Evolutionary conservation across 1,139 yeast species (phyloP).

Genomic region (Citeromyces siamensis): DNA sequence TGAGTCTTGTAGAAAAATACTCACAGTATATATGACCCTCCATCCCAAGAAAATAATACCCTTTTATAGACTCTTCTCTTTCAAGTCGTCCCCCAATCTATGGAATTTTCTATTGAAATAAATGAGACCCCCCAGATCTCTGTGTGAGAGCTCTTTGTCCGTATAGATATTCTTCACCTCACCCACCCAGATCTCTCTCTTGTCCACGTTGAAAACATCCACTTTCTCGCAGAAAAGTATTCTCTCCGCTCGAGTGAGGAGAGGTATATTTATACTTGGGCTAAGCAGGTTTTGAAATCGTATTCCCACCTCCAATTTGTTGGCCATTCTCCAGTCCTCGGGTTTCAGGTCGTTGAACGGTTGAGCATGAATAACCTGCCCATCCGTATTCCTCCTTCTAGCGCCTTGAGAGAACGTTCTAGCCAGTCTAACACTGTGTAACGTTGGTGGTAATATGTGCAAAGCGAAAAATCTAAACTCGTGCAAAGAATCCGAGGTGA

Average conservation of each 20-base stretch:
- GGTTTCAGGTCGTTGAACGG: slow-evolving; percentile 30
- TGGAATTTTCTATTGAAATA: slow-evolving; percentile 55
- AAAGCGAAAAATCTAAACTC: slow-evolving; percentile 45
- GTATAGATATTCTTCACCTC: slow-evolving; percentile 40
- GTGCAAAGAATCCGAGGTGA: slow-evolving; percentile 58
- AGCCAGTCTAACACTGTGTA: slow-evolving; percentile 37
- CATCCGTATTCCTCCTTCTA: slow-evolving; percentile 12
- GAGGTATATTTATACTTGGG: slow-evolving; percentile 33
- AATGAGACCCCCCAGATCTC: slow-evolving; percentile 44
- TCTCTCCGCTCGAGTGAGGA: slow-evolving; percentile 45
- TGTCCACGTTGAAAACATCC: slow-evolving; percentile 47
- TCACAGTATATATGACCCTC: no score
- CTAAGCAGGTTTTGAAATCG: slow-evolving; percentile 6
- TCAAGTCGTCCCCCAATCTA: slow-evolving; percentile 32
- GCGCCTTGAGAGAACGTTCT: slow-evolving; percentile 52
- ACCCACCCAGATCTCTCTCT: slow-evolving; percentile 86
- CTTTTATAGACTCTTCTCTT: slow-evolving; percentile 20
- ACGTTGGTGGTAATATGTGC: slow-evolving; percentile 58
- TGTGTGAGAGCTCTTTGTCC: slow-evolving; percentile 12
- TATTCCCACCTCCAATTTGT: background rate
- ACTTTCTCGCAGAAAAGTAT: slow-evolving; percentile 52
- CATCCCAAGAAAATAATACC: no score
- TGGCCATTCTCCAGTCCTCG: slow-evolving; percentile 19
- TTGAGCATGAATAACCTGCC: slow-evolving; percentile 12
- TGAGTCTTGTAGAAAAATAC: no score